Percentiles rank a stretch among this genome's conserved stretches.
phyloP scores from a whole-genome alignment of 768 basidiomycete genomes.

The Lactifluus volemus region DNA sequence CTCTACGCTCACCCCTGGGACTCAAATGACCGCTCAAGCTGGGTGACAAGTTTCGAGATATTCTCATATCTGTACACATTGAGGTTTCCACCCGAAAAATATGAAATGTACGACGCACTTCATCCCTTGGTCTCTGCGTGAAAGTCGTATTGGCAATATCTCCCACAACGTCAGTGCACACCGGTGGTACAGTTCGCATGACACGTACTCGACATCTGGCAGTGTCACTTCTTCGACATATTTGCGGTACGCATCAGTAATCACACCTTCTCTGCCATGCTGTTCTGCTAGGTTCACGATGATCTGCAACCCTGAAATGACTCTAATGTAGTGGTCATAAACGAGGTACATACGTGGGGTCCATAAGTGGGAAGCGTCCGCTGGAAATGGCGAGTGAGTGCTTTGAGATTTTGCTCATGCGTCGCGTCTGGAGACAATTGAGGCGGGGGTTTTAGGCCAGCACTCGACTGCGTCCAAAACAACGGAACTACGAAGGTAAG shows the following conservation, averaged over 20 bases:
- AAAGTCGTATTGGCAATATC: slow-evolving; percentile 85
- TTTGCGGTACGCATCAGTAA: slow-evolving; percentile 73
- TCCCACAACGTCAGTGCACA: slow-evolving; percentile 23
- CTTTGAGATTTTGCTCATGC: slow-evolving; percentile 58
- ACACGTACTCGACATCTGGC: slow-evolving; percentile 48
- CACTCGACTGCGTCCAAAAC: slow-evolving; percentile 86
- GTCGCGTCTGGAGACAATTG: slow-evolving; percentile 66
- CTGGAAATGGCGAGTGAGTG: slow-evolving; percentile 66
- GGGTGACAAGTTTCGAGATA: slow-evolving; percentile 63
- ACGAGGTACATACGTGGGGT: slow-evolving; percentile 50
- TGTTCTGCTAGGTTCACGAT: slow-evolving; percentile 88
- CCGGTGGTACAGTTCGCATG: neutral
- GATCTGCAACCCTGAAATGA: slow-evolving; percentile 36
- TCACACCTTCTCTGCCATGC: slow-evolving; percentile 74
- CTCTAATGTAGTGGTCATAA: neutral
- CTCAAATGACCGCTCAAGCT: slow-evolving; percentile 69
- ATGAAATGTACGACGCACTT: slow-evolving; percentile 42
- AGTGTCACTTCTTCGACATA: slow-evolving; percentile 48
- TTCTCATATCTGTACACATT: slow-evolving; percentile 65
- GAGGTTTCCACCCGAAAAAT: slow-evolving; percentile 8
- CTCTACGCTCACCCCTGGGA: slow-evolving; percentile 54
- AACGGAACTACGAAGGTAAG: slow-evolving; percentile 57
- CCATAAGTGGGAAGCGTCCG: slow-evolving; percentile 63
- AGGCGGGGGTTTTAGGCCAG: slow-evolving; percentile 83
- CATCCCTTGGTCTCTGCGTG: slow-evolving; percentile 95